Base-by-base conservation (phyloP, 495 filamentous ascomycete species). In the Hyaloscypha hepaticicola region DNA sequence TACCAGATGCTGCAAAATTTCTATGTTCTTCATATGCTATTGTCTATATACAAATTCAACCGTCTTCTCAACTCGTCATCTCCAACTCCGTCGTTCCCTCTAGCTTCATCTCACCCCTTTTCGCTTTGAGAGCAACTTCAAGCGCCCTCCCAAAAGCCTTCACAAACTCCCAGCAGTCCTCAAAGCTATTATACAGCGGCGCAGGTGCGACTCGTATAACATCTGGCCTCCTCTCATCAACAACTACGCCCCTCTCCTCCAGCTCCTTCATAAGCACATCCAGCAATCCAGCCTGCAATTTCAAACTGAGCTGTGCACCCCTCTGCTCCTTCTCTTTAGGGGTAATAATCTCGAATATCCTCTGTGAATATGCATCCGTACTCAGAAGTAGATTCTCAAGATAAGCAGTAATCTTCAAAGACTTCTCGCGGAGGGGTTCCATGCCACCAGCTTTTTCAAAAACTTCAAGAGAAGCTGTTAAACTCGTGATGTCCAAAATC, bases 141-240 rank as follows among this genome's bases (percentile, higher is more conserved):
- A 88, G 64, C n/a, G 84, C 88, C 24, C 66, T 60, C n/a, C 73
- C 73, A 63, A 91, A 85, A n/a, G 79, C 85, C 61, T 83, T 75
- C 22, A 87, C 86, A 74, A 97, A 98, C 11, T 79, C 72, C 77
- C 87, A 91, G 21, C 92, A 89, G 69, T 99, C 95, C 57, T 72
- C 72, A 73, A 88, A 97, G 0, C 81, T 86, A 75, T 97, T 97
- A 75, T 96, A 99, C 59, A 98, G 71, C 34, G 95, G 93, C 31
- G 91, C 88, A 1, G 95, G 96, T 21, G 94, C 92, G n/a, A 97
- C 90, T 7, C 95, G 80, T 31, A 99, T 83, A 27, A 99, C 96
- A 75, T 97, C 87, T 24, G 95, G 95, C 72, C 86, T 87, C 66
- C 95, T 79, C 78, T 98, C 92, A 72, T 99, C 95, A 34, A 96